Evolutionary conservation across 2,329 filamentous ascomycete genomes (phyloP), one percentile per base, ranked within the genome.

Genomic region (Xylaria arbuscula): DNA sequence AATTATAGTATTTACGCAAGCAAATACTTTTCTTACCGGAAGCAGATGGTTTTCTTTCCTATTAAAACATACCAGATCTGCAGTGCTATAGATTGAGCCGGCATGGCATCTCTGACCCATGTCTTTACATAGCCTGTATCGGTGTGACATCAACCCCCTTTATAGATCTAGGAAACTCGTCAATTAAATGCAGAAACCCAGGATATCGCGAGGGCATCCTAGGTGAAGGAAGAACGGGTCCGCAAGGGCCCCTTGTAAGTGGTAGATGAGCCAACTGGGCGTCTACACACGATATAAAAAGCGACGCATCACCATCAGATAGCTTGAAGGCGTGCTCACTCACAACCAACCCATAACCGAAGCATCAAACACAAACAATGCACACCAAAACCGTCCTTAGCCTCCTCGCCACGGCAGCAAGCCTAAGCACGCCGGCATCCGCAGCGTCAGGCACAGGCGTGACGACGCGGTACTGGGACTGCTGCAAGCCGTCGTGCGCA

Each of bases 401-500:
- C 66, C 64, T 74, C 61, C 32, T 71, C 38, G 62, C 71, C 32
- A 67, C 70, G 47, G 59, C 55, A 28, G 28, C 28, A 5, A 28
- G 28, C 28, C 28, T 28, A 5, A 28, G 28, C 42, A 45, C 58
- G 60, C 15, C 69, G 19, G 55, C 64, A 40, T 47, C 69, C 40
- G 75, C 70, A 13, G 74, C 70, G 13, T 72, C 70, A 1, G 74
- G 74, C 57, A 72, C 50, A 9, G 75, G 75, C 36, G 42, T 48
- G 48, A 79, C 79, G 47, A 80, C 79, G 4, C 71, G 79, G 28
- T 81, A 80, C 72, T 80, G 81, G 79, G 86, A 88, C 75, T 88
- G 87, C 77, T 88, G 86, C 80, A 89, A 89, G 79, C 82, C 85
- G 9, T 86, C 84, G 15, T 88, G 86, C 72, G 79, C 80, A 2